Conservation (phyloP, 2,329 filamentous ascomycete species). For the Fusarium sacchari region DNA sequence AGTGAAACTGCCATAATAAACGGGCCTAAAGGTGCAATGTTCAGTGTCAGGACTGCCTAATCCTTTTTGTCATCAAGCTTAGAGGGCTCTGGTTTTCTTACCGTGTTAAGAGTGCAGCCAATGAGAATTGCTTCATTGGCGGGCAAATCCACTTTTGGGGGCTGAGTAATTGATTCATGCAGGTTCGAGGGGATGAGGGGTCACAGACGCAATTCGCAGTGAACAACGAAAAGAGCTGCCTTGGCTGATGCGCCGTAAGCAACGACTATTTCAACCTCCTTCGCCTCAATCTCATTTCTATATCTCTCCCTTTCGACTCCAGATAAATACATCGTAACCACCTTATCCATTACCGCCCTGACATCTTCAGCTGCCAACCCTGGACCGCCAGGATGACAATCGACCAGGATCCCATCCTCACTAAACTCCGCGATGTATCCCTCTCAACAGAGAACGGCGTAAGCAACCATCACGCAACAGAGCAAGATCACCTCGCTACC, state of each 20-base stretch:
- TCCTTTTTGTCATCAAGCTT: rapidly evolving
- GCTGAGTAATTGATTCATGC: slow-evolving; percentile 11
- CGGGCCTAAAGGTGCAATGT: rapidly evolving
- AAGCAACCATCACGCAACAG: background rate
- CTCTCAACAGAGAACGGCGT: background rate
- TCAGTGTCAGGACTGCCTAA: rapidly evolving
- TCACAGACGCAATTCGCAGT: background rate
- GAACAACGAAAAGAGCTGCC: background rate
- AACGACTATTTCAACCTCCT: background rate
- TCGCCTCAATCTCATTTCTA: rapidly evolving
- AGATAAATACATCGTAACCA: rapidly evolving
- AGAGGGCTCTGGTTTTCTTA: rapidly evolving
- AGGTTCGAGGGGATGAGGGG: background rate
- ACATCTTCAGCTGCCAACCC: background rate
- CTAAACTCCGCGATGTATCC: background rate
- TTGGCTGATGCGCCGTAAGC: slow-evolving; percentile 6
- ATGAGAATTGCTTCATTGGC: background rate
- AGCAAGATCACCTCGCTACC: background rate
- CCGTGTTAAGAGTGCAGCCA: background rate
- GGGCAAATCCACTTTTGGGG: slow-evolving; percentile 9
- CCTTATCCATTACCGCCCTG: background rate
- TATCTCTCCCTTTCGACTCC: no score
- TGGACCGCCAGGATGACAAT: slow-evolving; percentile 13
- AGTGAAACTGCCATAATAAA: rapidly evolving
- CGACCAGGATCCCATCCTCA: slow-evolving; percentile 10